Evolutionary conservation across 139 green algal species (phyloP), one percentile per base, ranked within the genome.

Genomic region (Pseudopediastrum boryanum): DNA sequence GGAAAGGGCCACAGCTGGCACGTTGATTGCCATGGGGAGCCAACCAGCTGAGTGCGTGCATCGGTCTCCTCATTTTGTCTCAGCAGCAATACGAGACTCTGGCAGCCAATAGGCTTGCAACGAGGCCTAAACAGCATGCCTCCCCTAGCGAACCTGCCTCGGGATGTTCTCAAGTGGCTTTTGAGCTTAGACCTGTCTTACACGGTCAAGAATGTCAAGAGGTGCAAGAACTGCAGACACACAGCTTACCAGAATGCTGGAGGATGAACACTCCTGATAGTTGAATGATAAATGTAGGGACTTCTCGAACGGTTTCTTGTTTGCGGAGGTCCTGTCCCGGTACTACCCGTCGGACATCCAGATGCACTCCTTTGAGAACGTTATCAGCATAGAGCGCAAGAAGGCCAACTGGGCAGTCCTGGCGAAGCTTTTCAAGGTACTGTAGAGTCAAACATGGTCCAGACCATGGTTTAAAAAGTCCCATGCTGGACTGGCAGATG

Each of bases 311-410:
- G 89, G 89, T 4, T 94, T 92, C 44, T 67, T 94, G 23, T 84
- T 92, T 58, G 90, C 87, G 1, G 90, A 93, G 65, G 84, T 94
- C 39, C 61, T 94, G 46, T 92, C 82, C 6, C 72, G 83, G 2
- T 93, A 93, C 73, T 93, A 89, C 72, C 90, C 90, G 19, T 42
- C 65, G 1, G 90, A 95, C 31, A 54, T 95, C 9, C 80, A 88
- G 65, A 90, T 94, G 85, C 90, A 95, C 54, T 89, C 82, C 0
- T 93, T 92, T 75, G 88, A 91, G 41, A 93, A 93, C 44, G 89
- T 91, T 0, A 84, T 77, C 54, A 91, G 86, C 82, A 86, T 84
- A 35, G 71, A 92, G 44, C 80, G 88, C 2, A 95, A 95, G 44
- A 85, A 85, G 54, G 63, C 77, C 8, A 93, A 95, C 70, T 95